These are phyloP conservation scores for Penicillium janthinellum DNA, from an alignment of 2,329 filamentous ascomycete species.

Conservation along the genomic window DNA sequence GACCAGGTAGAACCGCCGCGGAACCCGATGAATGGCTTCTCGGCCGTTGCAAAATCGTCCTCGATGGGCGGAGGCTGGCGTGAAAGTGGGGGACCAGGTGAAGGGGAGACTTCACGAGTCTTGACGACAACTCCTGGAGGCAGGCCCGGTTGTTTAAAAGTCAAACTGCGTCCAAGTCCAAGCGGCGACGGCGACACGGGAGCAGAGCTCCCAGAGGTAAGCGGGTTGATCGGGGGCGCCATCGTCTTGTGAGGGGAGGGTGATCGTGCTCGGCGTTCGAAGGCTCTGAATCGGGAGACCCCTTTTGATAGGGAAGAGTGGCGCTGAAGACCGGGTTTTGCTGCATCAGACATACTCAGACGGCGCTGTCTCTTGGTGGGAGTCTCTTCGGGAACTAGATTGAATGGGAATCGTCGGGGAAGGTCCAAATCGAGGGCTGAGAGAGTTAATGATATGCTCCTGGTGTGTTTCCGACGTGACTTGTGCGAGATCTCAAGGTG, in stretches of 20 bases:
- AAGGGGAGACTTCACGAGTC: not conserved
- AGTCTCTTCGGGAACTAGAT: constrained; percentile 11
- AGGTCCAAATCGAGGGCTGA: constrained; percentile 21
- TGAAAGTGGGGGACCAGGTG: not conserved
- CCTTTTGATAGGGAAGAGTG: constrained; percentile 1
- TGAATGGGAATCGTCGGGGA: constrained; percentile 31
- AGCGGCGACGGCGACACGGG: not conserved
- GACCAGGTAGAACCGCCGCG: constrained; percentile 36
- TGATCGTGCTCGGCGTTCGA: constrained; percentile 8
- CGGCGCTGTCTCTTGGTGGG: constrained; percentile 9
- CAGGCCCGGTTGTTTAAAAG: not conserved
- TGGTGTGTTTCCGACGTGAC: not conserved
- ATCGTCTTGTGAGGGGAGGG: constrained; percentile 5
- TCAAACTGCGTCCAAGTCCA: not conserved
- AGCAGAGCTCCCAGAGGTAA: not conserved
- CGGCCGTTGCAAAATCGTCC: constrained; percentile 23
- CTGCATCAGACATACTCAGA: constrained; percentile 12
- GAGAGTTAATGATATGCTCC: not conserved
- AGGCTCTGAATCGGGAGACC: constrained; percentile 7
- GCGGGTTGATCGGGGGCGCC: not conserved
- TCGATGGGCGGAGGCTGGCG: not conserved
- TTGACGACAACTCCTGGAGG: not conserved
- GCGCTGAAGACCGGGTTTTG: constrained; percentile 6
- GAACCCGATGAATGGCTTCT: constrained; percentile 30
- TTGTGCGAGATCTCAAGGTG: not conserved